phyloP scores from a whole-genome alignment of 495 filamentous ascomycete species.

The Podospora comata region DNA sequence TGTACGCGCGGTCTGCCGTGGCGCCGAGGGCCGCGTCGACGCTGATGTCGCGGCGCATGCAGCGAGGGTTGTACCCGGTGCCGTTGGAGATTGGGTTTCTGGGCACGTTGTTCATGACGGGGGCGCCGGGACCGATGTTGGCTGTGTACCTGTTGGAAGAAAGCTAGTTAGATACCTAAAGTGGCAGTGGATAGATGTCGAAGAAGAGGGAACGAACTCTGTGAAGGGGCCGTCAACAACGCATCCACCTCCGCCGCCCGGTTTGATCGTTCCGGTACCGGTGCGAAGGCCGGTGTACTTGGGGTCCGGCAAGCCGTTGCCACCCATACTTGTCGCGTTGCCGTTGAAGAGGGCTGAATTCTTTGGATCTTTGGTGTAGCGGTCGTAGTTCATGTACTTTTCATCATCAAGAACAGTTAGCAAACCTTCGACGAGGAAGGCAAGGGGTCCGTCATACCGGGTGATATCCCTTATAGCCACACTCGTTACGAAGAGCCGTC shows the following conservation, averaged over 20 bases:
- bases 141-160: conserved; percentile 28
- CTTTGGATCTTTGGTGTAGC: conserved; percentile 34
- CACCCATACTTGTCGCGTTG: conserved; percentile 36
- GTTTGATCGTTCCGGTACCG: conserved; percentile 35
- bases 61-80: conserved; percentile 39
- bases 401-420: conserved; percentile 32
- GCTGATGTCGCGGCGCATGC: conserved; percentile 52
- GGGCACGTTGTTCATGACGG: conserved; percentile 29
- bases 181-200: neutral
- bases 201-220: conserved; percentile 34
- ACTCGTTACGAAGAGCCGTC: conserved; percentile 64
- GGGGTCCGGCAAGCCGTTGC: conserved; percentile 36
- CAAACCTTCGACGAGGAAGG: conserved; percentile 63
- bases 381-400: conserved; percentile 39
- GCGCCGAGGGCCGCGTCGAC: conserved; percentile 46
- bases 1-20: conserved; percentile 45
- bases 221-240: conserved; percentile 56
- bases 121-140: conserved; percentile 39
- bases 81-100: conserved; percentile 35
- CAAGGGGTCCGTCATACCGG: conserved; percentile 46
- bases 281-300: conserved; percentile 32
- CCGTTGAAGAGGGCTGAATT: conserved; percentile 40
- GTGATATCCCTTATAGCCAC: conserved; percentile 54
- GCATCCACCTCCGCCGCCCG: conserved; percentile 59
- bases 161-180: neutral